Base-by-base conservation (phyloP, 2,329 filamentous ascomycete genomes). In the Colletotrichum tropicale region DNA sequence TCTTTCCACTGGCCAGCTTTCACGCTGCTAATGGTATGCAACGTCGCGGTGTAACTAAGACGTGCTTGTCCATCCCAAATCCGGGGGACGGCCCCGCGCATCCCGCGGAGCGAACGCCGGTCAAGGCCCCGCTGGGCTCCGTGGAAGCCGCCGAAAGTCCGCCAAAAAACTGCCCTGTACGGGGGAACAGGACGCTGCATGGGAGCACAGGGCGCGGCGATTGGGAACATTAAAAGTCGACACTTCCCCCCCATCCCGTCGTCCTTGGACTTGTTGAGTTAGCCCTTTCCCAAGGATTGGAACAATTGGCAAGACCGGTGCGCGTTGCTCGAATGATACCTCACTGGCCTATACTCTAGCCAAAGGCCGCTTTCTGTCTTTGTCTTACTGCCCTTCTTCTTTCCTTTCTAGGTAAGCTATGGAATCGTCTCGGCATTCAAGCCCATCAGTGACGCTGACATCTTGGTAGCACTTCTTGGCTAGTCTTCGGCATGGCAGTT, bases 231-330 rank as follows among this genome's bases (percentile, higher is more conserved):
- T n/a, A n/a, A 21, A 48, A 21, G 18, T 21, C 2, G 43, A 48
- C 43, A 21, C 43, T 13, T 43, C 3, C 18, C 30, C 38, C 18
- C 32, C 32, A 34, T 34, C 32, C 32, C 32, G 32, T 34, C 15
- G 13, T 34, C 4, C 3, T 7, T 34, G 13, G 32, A 34, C 15
- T 4, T 34, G 4, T 34, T 34, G 32, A 34, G 32, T 34, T 13
- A 34, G 32, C 15, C 7, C 34, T 16, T 36, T 36, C 34, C 15
- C 6, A 16, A 36, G 8, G 15, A 36, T 36, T 36, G 15, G 34
- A 7, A 16, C 0, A 1, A 8, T 36, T 8, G 15, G 34, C 34
- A 8, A 1, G 1, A 0, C 34, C 34, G 7, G 34, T 8, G 6
- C 34, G 34, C 13, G 13, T 34, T 15, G 32, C 32, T 34, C 34